Percentiles rank a stretch among this genome's conserved stretches.
These are phyloP conservation scores for Pulveroboletus sp. DNA, from an alignment of 768 basidiomycete genomes.

Conservation along the genomic window DNA sequence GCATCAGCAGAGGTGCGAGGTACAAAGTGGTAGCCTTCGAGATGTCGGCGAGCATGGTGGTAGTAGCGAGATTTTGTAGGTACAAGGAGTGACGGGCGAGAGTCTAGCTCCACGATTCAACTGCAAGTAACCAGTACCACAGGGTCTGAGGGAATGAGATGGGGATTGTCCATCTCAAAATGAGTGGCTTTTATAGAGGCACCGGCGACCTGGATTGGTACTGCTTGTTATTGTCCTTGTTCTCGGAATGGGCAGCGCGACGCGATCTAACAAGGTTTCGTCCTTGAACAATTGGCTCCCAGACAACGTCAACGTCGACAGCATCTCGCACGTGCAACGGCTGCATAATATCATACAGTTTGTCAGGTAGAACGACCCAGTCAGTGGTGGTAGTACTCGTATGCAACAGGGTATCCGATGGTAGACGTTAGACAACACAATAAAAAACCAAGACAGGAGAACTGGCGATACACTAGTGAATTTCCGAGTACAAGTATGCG, in stretches of 20 bases:
- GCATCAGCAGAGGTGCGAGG: conserved; percentile 59
- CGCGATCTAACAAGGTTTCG: no score
- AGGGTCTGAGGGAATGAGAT: conserved; percentile 2
- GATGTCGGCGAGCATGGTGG: conserved; percentile 61
- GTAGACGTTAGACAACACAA: conserved; percentile 25
- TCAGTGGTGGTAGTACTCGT: conserved; percentile 31
- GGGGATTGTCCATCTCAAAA: background rate
- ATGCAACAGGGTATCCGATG: conserved; percentile 35
- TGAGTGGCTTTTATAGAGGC: conserved; percentile 15
- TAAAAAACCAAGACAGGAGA: conserved; percentile 24
- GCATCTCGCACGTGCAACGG: background rate
- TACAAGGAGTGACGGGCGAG: conserved; percentile 3
- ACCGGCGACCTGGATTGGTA: background rate
- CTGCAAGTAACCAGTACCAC: conserved; percentile 24
- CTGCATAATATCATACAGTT: conserved; percentile 24
- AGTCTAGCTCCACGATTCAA: conserved; percentile 20
- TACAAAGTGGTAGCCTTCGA: conserved; percentile 66
- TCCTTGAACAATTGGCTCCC: background rate
- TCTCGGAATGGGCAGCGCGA: conserved; percentile 1
- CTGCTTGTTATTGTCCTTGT: conserved; percentile 21
- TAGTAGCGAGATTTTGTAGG: background rate
- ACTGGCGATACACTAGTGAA: conserved; percentile 27
- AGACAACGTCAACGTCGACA: conserved; percentile 13
- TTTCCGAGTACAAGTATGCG: conserved; percentile 17
- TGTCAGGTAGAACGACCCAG: conserved; percentile 23